phyloP scores from a whole-genome alignment of 169 alveolate species.

The Perkinsus chesapeaki region DNA sequence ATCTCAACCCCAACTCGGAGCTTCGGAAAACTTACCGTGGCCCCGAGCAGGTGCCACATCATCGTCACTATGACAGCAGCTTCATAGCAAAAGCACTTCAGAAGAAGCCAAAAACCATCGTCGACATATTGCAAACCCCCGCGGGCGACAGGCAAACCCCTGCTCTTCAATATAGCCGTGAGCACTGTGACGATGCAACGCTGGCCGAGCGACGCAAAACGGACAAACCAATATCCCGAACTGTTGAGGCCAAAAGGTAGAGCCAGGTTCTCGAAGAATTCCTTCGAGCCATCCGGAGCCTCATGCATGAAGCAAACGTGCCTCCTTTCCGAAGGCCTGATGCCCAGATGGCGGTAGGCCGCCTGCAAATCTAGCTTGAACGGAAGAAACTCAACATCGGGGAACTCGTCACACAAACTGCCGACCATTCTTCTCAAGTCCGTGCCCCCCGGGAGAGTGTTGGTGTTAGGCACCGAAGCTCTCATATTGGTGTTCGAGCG shows the following conservation, averaged over 20 bases:
- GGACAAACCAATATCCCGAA: neutral
- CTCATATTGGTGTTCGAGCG: neutral
- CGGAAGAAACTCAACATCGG: neutral
- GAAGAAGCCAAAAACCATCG: neutral
- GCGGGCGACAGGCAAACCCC: neutral
- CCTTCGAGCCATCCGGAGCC: neutral
- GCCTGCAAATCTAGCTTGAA: neutral
- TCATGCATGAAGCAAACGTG: neutral
- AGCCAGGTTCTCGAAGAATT: neutral
- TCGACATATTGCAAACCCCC: neutral
- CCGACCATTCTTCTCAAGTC: neutral
- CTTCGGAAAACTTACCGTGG: neutral
- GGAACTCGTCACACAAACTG: neutral
- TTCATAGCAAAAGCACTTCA: neutral
- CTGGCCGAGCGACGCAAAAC: neutral
- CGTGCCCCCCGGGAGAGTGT: neutral
- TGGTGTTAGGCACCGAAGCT: neutral
- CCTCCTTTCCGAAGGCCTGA: neutral
- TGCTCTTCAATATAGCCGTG: neutral
- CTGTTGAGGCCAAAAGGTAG: neutral
- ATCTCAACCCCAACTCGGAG: neutral
- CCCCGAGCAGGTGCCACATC: neutral
- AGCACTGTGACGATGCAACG: neutral
- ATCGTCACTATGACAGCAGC: neutral
- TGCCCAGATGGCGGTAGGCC: neutral